Evolutionary conservation across 768 basidiomycete species (phyloP).

Genomic region (Suillus subluteus): DNA sequence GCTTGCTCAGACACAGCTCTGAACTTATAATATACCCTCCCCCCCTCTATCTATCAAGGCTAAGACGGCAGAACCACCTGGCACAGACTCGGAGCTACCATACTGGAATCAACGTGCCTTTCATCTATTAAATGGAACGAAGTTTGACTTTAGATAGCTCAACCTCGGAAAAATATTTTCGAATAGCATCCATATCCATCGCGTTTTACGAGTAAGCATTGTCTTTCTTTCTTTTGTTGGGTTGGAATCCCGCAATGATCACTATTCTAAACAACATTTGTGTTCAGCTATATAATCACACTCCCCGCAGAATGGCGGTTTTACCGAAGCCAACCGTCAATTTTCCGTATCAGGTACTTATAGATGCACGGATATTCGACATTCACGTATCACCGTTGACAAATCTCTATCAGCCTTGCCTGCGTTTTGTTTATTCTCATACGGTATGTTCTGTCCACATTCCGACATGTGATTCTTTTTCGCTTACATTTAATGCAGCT

Average conservation of each 20-base stretch:
- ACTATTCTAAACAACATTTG: conserved; percentile 1
- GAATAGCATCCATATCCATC: conserved; percentile 40
- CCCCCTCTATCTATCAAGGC: background rate
- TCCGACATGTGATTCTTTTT: background rate
- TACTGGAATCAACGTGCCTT: background rate
- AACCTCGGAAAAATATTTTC: conserved; percentile 34
- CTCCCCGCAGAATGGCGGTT: conserved; percentile 37
- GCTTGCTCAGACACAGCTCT: background rate
- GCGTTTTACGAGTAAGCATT: conserved; percentile 41
- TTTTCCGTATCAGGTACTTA: conserved; percentile 32
- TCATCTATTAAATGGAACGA: background rate
- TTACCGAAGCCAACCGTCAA: conserved; percentile 32
- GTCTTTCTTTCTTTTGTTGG: background rate
- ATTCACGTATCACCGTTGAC: background rate
- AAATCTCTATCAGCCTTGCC: conserved; percentile 23
- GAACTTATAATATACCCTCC: background rate
- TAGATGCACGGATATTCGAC: background rate
- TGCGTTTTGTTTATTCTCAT: conserved; percentile 38
- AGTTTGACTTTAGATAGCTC: background rate
- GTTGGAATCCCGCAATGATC: background rate
- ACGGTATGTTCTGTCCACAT: conserved; percentile 22
- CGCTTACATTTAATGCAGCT: conserved; percentile 17
- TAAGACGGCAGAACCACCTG: background rate
- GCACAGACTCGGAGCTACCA: background rate
- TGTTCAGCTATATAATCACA: conserved; percentile 35